A percentile compares a stretch with the other conserved stretches of the same genome.
Evolutionary conservation across 805 yeast species (phyloP).

Genomic region (Lachancea nothofagi): DNA sequence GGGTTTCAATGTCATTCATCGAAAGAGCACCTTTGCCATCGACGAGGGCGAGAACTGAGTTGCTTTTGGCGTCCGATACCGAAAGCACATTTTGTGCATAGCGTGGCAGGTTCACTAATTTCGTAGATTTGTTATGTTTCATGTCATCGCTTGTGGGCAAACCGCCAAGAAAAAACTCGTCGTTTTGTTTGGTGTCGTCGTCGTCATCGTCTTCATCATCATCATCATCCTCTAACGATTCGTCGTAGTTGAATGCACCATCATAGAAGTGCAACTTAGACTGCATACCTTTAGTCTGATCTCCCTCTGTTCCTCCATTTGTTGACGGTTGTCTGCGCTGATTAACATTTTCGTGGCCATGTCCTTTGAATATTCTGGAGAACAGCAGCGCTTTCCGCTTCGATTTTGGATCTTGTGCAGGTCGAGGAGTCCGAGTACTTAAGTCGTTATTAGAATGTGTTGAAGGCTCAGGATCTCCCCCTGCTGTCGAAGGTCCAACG

Average conservation of each 20-base stretch:
- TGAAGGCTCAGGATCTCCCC: too few species aligned
- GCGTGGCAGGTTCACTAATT: conserved; percentile 9
- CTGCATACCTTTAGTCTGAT: conserved; percentile 6
- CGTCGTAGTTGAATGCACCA: conserved; percentile 21
- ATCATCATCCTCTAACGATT: conserved; percentile 29
- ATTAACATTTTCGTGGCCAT: not conserved
- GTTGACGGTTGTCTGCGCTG: not conserved
- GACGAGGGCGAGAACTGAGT: not conserved
- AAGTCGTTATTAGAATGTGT: too few species aligned
- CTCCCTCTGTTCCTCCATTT: conserved; percentile 7
- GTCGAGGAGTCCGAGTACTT: not conserved
- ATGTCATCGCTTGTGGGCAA: not conserved
- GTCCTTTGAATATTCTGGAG: conserved; percentile 16
- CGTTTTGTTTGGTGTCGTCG: conserved; percentile 30
- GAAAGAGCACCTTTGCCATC: conserved; percentile 9
- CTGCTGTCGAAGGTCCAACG: too few species aligned
- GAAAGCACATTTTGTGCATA: conserved; percentile 13
- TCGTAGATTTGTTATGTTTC: conserved; percentile 3
- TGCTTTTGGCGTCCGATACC: conserved; percentile 3
- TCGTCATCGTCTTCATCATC: conserved; percentile 32
- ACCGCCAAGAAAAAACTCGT: conserved; percentile 14
- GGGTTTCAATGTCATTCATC: not conserved
- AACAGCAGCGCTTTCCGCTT: conserved; percentile 20
- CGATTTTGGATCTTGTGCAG: conserved; percentile 10
- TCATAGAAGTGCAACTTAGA: conserved; percentile 9